These are phyloP conservation scores for Beauveria scarabaeidicola DNA, from an alignment of 2,329 filamentous ascomycete species.

Conservation along the genomic window DNA sequence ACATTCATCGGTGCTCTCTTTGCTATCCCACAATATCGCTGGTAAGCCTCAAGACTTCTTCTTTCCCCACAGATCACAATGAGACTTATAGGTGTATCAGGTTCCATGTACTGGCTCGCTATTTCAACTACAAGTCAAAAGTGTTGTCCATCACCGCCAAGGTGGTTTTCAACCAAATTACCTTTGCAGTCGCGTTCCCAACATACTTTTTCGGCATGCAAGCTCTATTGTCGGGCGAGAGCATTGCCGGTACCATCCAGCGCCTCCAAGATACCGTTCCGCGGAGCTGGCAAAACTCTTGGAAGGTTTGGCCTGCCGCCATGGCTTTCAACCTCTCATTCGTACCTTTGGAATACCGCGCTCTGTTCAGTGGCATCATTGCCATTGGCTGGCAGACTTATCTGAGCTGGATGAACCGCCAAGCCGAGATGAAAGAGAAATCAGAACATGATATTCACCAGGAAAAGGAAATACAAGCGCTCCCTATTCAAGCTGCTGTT, in stretches of 20 bases:
- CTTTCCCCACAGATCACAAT: background rate
- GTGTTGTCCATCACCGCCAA: constrained; percentile 64
- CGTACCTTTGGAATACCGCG: constrained; percentile 68
- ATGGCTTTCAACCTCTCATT: constrained; percentile 85
- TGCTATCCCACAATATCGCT: constrained; percentile 72
- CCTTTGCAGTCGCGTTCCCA: constrained; percentile 79
- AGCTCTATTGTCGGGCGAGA: constrained; percentile 63
- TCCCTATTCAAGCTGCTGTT: background rate
- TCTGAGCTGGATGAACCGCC: constrained; percentile 68
- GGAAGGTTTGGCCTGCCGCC: constrained; percentile 82
- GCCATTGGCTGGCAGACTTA: constrained; percentile 93
- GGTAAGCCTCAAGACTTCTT: constrained; percentile 42
- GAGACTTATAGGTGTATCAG: constrained; percentile 28
- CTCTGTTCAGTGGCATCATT: constrained; percentile 68
- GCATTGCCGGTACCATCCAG: constrained; percentile 53
- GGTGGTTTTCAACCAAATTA: constrained; percentile 68
- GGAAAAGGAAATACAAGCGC: background rate
- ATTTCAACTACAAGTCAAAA: constrained; percentile 78
- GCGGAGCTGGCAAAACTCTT: constrained; percentile 65
- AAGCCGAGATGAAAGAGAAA: constrained; percentile 46
- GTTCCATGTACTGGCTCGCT: constrained; percentile 69
- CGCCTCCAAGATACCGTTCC: constrained; percentile 70
- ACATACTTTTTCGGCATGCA: constrained; percentile 77
- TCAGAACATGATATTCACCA: background rate
- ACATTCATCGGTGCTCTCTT: constrained; percentile 64